Evolutionary conservation across 345 rosid genomes (phyloP).

Genomic region (Xanthoceras sorbifolium): DNA sequence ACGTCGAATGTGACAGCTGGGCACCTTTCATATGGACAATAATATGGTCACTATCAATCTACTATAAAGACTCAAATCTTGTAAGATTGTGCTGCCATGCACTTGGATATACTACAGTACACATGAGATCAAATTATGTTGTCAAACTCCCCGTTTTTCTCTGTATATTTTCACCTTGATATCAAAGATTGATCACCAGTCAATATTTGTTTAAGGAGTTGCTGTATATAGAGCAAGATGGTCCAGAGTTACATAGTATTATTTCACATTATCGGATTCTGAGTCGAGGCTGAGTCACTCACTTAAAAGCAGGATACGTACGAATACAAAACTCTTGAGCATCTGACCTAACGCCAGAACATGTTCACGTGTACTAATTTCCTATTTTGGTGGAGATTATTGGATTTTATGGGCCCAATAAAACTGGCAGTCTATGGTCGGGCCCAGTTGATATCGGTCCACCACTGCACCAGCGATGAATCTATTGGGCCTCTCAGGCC

Average conservation of each 20-base stretch:
- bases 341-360: no score
- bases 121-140: no score
- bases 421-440: neutral
- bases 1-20: neutral
- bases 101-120: neutral
- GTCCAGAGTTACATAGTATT: neutral
- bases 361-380: neutral
- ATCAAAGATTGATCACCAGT: neutral
- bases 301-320: neutral
- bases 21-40: neutral
- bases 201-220: neutral
- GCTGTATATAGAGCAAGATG: neutral
- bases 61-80: neutral
- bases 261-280: neutral
- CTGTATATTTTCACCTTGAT: no score
- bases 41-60: neutral
- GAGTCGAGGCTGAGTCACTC: neutral
- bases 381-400: neutral
- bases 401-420: neutral
- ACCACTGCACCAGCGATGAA: no score
- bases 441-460: neutral
- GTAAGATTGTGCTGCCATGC: neutral
- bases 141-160: neutral
- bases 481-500: neutral
- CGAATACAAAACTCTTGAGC: neutral